phyloP scores from a whole-genome alignment of 345 rosid genomes.

The Cardamine resedifolia region DNA sequence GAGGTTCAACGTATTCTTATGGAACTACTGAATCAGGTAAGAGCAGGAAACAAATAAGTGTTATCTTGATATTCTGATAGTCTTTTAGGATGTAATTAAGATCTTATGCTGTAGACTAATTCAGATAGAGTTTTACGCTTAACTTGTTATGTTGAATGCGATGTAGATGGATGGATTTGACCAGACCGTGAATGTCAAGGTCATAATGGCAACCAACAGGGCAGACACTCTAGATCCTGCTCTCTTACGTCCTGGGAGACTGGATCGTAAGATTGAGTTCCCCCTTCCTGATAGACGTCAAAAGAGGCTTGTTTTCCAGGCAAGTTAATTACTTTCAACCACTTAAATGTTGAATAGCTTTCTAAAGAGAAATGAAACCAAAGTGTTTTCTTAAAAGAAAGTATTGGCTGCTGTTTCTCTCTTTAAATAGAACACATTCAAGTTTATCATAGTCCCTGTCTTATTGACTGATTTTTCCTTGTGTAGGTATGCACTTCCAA shows the following conservation, averaged over 20 bases:
- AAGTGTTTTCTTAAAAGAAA: not conserved
- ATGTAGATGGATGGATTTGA: constrained; percentile 87
- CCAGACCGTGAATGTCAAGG: constrained; percentile 96
- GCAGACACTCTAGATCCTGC: constrained; percentile 99
- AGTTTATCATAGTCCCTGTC: not conserved
- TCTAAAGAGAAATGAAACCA: constrained; percentile 1
- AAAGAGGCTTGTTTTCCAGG: constrained; percentile 99
- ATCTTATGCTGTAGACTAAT: not conserved
- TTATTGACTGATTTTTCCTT: not conserved
- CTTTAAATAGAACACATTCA: not conserved
- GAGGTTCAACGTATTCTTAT: constrained; percentile 96
- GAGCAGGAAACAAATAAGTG: not conserved
- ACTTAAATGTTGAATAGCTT: constrained; percentile 12
- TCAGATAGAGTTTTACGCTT: not conserved
- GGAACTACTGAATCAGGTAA: constrained; percentile 95
- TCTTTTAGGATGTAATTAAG: not conserved
- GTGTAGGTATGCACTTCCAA: constrained; percentile 94
- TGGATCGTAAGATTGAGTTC: constrained; percentile 90
- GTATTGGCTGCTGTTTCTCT: not conserved
- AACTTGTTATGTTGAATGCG: constrained; percentile 27
- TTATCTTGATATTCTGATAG: constrained; percentile 4
- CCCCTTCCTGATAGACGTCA: constrained; percentile 97
- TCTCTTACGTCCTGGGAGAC: constrained; percentile 96
- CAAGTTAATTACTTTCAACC: constrained; percentile 12
- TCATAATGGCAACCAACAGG: constrained; percentile 95